Base-by-base conservation (phyloP, 169 alveolate species). In the Blepharisma undulans region DNA sequence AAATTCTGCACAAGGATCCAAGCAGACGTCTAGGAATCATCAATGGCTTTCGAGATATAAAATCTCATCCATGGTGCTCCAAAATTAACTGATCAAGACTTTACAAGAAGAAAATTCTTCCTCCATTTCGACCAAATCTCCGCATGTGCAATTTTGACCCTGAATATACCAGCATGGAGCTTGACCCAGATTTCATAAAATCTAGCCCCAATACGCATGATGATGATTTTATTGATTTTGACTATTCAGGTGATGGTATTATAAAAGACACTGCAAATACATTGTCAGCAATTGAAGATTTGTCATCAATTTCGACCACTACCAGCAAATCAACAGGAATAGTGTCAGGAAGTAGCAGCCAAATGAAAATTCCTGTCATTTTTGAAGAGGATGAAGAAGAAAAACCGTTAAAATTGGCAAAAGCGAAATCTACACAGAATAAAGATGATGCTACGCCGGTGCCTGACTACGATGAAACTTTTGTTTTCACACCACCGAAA, bases 121-220 rank as follows among this genome's bases (percentile, higher is more conserved):
- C 96, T 22, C 97, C 97, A 25, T 95, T 92, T 77, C 84, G 91
- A 21, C 98, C 98, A 2, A 30, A 89, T 8, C 22, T 88, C 8
- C n/a, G 87, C n/a, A 34, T 25, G 59, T 76, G 78, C 29, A 88
- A 88, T 66, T 88, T 88, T 88, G 78, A 33, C 10, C 85, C 32
- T 30, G 76, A 88, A n/a, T 88, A 36, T 33, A 25, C 72, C 22
- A 86, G 34, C 5, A 27, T 27, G 48, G 71, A 33, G 34, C 8
- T 78, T 0, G 25, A 29, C 14, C 14, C 10, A 18, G 66, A 48
- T 48, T 48, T 48, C 66, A 48, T 5, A 48, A 48, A 48, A 18
- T 48, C 66, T 2, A 48, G 12, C 10, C 66, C 66, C 16, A 48
- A 48, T 5, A 18, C 66, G 14, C 10, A 48, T 72, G 80, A 72